phyloP scores from a whole-genome alignment of 1,139 yeast species.

The Debaryomyces fabryi region DNA sequence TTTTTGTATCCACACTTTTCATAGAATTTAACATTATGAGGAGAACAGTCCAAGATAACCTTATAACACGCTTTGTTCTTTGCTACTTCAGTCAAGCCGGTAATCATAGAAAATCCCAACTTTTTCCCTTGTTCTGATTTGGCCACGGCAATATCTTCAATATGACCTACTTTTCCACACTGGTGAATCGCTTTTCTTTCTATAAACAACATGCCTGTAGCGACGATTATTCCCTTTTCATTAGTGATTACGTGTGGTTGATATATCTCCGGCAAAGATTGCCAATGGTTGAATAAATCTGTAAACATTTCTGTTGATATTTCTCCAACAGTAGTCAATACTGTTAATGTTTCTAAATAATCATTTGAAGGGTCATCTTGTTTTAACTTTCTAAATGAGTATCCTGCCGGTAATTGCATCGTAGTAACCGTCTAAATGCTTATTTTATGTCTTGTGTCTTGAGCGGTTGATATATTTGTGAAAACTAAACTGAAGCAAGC shows the following conservation, averaged over 20 bases:
- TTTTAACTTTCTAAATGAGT: slow-evolving; percentile 51
- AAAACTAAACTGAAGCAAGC: neutral
- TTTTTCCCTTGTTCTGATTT: slow-evolving; percentile 78
- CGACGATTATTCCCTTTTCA: slow-evolving; percentile 45
- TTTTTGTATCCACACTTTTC: slow-evolving; percentile 76
- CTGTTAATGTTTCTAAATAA: slow-evolving; percentile 52
- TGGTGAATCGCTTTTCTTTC: slow-evolving; percentile 73
- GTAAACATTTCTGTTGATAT: slow-evolving; percentile 46
- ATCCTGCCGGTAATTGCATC: slow-evolving; percentile 50
- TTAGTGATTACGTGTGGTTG: slow-evolving; percentile 65
- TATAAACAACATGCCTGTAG: slow-evolving; percentile 52
- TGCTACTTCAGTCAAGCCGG: slow-evolving; percentile 63
- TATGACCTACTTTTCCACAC: slow-evolving; percentile 88
- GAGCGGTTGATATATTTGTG: neutral
- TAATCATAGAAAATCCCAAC: slow-evolving; percentile 71
- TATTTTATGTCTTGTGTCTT: neutral
- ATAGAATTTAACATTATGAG: slow-evolving; percentile 79
- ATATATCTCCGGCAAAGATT: slow-evolving; percentile 45
- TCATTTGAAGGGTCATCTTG: slow-evolving; percentile 49
- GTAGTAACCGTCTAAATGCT: neutral
- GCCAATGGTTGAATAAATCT: slow-evolving; percentile 52
- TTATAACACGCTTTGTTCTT: slow-evolving; percentile 73
- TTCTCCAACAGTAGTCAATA: slow-evolving; percentile 68
- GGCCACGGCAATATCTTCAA: slow-evolving; percentile 90
- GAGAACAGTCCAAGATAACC: slow-evolving; percentile 86